Percentiles rank a stretch among this genome's conserved stretches.
These are phyloP conservation scores for Backusella liffmaniae DNA, from an alignment of 192 early-diverging fungal species.

Conservation along the genomic window DNA sequence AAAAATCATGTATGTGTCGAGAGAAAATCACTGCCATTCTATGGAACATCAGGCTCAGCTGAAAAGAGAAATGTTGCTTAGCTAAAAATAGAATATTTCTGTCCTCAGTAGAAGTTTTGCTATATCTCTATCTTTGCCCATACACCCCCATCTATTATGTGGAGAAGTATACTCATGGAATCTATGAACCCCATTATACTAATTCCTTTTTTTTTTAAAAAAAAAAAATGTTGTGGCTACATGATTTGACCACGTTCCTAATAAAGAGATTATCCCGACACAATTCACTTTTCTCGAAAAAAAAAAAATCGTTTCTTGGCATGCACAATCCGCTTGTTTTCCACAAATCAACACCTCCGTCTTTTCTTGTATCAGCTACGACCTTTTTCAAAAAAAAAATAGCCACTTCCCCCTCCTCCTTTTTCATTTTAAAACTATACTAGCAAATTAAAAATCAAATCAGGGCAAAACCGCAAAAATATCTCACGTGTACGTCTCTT, in stretches of 20 bases:
- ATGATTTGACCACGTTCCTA: no score
- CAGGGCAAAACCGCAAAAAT: not conserved
- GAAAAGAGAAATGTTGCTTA: not conserved
- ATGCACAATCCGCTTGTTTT: not conserved
- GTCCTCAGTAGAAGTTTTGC: not conserved
- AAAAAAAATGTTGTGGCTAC: no score
- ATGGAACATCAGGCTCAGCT: not conserved
- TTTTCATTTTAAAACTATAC: not conserved
- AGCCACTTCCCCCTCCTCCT: not conserved
- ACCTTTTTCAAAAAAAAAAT: not conserved
- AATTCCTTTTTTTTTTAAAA: no score
- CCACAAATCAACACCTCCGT: not conserved
- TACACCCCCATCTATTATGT: not conserved
- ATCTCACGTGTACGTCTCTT: not conserved
- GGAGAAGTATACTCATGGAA: no score
- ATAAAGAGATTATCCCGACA: no score
- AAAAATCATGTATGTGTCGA: not conserved
- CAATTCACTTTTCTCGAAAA: not conserved
- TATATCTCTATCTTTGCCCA: not conserved
- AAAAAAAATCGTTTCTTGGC: not conserved
- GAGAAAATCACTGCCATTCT: not conserved
- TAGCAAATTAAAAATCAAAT: not conserved
- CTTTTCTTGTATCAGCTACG: not conserved
- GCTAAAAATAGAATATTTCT: slow-evolving; percentile 2
- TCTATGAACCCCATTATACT: no score